phyloP scores from a whole-genome alignment of 371 early-diverging fungal species.

The Syncephalastrum racemosum region DNA sequence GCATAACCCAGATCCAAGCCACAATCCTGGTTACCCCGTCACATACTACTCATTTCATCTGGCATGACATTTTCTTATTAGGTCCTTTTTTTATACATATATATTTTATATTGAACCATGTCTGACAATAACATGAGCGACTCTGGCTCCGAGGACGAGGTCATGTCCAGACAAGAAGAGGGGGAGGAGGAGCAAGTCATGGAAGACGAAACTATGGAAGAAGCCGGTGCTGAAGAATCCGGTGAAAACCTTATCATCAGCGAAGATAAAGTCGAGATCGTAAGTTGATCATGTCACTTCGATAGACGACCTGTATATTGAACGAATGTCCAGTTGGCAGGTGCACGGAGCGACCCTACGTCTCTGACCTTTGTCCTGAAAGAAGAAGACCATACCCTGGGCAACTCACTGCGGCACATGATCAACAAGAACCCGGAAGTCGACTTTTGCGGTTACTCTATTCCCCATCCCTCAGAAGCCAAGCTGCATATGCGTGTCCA shows the following conservation, averaged over 20 bases:
- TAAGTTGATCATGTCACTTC: slow-evolving; percentile 26
- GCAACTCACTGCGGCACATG: slow-evolving; percentile 90
- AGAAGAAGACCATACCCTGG: slow-evolving; percentile 97
- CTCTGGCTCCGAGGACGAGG: too few relatives aligned
- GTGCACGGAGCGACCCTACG: slow-evolving; percentile 69
- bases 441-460: slow-evolving; percentile 97
- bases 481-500: slow-evolving; percentile 95
- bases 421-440: slow-evolving; percentile 94
- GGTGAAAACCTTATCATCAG: slow-evolving; percentile 27
- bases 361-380: slow-evolving; percentile 85
- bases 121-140: too few relatives aligned
- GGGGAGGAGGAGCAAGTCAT: slow-evolving; percentile 20
- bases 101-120: too few relatives aligned
- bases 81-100: too few relatives aligned
- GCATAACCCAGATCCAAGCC: too few relatives aligned
- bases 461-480: slow-evolving; percentile 99
- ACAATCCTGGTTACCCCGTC: too few relatives aligned
- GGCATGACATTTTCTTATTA: too few relatives aligned
- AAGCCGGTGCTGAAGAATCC: slow-evolving; percentile 24
- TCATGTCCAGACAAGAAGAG: slow-evolving; percentile 9
- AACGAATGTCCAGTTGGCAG: slow-evolving; percentile 28
- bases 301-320: slow-evolving; percentile 19
- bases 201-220: slow-evolving; percentile 34
- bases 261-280: slow-evolving; percentile 55
- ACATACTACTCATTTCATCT: too few relatives aligned